Percentiles rank a stretch among this genome's conserved stretches.
These are phyloP conservation scores for Chlorella sorokiniana DNA, from an alignment of 139 green algal genomes.

Conservation along the genomic window DNA sequence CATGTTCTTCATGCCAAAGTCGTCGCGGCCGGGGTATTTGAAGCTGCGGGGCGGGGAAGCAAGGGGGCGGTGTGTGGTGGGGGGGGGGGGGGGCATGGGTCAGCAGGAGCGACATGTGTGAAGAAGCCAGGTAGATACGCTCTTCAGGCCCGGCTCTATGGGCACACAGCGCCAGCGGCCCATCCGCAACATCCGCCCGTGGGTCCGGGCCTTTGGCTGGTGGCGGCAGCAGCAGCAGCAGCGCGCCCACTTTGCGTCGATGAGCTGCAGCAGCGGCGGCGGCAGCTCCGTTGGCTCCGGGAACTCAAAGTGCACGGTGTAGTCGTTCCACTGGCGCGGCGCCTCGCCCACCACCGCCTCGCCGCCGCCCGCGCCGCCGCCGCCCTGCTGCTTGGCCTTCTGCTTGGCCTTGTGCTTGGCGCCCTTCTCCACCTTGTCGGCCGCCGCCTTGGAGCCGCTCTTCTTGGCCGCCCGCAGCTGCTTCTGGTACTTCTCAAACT, in stretches of 20 bases:
- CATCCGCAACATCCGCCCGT: background rate
- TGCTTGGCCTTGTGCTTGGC: constrained; percentile 79
- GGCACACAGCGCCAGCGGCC: too few relatives aligned
- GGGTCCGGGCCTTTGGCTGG: background rate
- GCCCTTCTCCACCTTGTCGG: constrained; percentile 62
- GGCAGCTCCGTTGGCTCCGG: constrained; percentile 92
- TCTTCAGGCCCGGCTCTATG: background rate
- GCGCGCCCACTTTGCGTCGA: constrained; percentile 43
- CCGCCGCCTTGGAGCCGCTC: constrained; percentile 71
- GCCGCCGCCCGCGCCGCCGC: constrained; percentile 5
- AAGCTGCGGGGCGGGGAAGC: constrained; percentile 69
- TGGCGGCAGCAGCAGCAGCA: too few relatives aligned
- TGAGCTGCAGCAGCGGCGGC: constrained; percentile 86
- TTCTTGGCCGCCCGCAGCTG: constrained; percentile 88
- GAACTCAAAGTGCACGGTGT: constrained; percentile 94
- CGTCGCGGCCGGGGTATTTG: constrained; percentile 93
- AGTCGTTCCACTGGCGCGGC: constrained; percentile 80
- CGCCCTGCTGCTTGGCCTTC: constrained; percentile 71
- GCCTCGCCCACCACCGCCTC: constrained; percentile 23
- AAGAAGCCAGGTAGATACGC: background rate
- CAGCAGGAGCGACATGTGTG: background rate
- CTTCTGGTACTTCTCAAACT: constrained; percentile 92
- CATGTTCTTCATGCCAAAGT: constrained; percentile 91
- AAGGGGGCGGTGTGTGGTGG: background rate
- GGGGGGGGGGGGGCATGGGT: background rate